Percentiles rank a stretch among this genome's conserved stretches.
phyloP scores from a whole-genome alignment of 257 asterid species.

The Nicotiana tomentosiformis region DNA sequence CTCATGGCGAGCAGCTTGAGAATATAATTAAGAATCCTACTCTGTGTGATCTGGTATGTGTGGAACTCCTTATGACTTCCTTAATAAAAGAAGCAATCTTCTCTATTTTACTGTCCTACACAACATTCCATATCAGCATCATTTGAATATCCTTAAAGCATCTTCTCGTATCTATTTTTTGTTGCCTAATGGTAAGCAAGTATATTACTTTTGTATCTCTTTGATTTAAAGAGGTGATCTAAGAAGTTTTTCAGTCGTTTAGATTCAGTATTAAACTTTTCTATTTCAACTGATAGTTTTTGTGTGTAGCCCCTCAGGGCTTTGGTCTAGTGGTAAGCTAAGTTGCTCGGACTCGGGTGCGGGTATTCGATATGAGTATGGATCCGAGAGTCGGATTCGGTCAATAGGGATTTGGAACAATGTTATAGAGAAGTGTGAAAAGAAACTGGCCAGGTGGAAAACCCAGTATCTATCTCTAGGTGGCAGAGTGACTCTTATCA shows the following conservation, averaged over 20 bases:
- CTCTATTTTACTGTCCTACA: background rate
- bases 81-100: background rate
- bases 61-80: conserved; percentile 3
- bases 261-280: background rate
- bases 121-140: background rate
- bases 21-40: conserved; percentile 58
- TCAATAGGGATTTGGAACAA: too few species aligned
- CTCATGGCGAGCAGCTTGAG: conserved; percentile 69
- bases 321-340: too few species aligned
- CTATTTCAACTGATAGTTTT: background rate
- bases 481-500: too few species aligned
- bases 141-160: background rate
- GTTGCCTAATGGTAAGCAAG: background rate
- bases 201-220: background rate
- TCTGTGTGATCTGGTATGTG: conserved; percentile 58
- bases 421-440: too few species aligned
- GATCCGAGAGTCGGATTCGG: too few species aligned
- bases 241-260: background rate
- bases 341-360: too few species aligned
- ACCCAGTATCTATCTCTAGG: too few species aligned
- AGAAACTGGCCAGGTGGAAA: too few species aligned
- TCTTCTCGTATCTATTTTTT: background rate
- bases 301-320: too few species aligned
- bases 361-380: too few species aligned
- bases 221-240: background rate